Percentiles rank a stretch among this genome's conserved stretches.
Conservation (phyloP, 2,329 filamentous ascomycete genomes). For the Trichoderma endophyticum region DNA sequence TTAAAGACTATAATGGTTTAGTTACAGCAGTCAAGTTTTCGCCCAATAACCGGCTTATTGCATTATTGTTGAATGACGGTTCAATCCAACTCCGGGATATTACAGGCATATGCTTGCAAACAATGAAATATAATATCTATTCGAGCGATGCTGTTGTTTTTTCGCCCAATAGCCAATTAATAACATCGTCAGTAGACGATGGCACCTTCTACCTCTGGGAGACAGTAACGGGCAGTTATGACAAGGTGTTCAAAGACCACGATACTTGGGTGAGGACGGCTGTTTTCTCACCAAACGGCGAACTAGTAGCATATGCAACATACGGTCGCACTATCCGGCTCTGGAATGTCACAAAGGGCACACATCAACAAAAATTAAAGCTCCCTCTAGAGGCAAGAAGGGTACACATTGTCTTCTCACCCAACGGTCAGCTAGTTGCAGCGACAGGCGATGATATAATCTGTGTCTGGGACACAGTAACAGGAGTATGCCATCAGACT, state of each 20-base stretch:
- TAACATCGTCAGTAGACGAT: neutral
- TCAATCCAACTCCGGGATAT: neutral
- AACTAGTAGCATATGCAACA: neutral
- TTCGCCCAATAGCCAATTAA: neutral
- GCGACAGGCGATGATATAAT: rapidly evolving
- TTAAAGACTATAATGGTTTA: neutral
- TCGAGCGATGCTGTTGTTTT: neutral
- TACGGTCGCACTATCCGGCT: neutral
- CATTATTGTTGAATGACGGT: neutral
- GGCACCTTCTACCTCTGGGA: neutral
- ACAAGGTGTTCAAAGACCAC: neutral
- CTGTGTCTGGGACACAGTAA: neutral
- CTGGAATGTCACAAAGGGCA: neutral
- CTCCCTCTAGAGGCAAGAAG: too few relatives aligned
- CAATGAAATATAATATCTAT: too few relatives aligned
- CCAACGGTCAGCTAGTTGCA: neutral
- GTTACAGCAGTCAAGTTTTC: neutral
- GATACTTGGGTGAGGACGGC: neutral
- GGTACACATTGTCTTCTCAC: neutral
- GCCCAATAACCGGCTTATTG: neutral
- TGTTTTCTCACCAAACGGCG: neutral
- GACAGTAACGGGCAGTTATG: neutral
- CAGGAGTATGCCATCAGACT: neutral
- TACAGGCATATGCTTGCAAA: neutral
- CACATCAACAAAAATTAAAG: neutral